Evolutionary conservation across 345 rosid genomes (phyloP), one percentile per base, ranked within the genome.

Genomic region (Brassica nigra): DNA sequence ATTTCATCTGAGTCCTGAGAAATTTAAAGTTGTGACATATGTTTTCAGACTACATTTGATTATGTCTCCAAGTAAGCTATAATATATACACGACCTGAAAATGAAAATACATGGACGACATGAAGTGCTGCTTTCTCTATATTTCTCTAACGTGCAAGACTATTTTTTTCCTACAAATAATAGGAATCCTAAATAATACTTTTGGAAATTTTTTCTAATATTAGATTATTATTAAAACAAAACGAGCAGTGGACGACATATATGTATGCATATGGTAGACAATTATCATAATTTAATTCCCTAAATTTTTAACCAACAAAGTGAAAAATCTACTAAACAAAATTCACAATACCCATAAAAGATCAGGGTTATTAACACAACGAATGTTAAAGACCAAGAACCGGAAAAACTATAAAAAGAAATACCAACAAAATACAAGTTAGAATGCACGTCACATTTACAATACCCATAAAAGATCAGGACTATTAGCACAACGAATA

Each of bases 11-110:
- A 44, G 52, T 10, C 52, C 2, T 44, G 86, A 80, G 79, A 93
- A 93, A 82, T 90, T 95, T 92, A 88, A 88, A 76, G 88, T 85
- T 73, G 77, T 95, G 28, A 90, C 90, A 30, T 96, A 95, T 83
- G 84, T 95, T 76, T 93, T 71, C 98, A 93, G 83, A 47, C 14
- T 47, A 44, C 52, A 44, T 97, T 93, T 34, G 98, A 93, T 47
- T 89, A 93, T 81, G 78, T 93, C 29, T 88, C 88, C 86, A 91
- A 87, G 98, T 93, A 89, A 86, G 90, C 74, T 39, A 8, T 33
- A 57, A 36, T 1, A 59, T 61, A 9, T 31, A 12, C 33, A 18
- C 78, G 0, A 59, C 57, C 27, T 4, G 20, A 15, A 39, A 12
- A 39, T 39, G 12, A 2, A 39, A 39, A 39, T 39, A 39, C 9